Conservation (phyloP, 2,329 filamentous ascomycete genomes). For the Phoma sp. region DNA sequence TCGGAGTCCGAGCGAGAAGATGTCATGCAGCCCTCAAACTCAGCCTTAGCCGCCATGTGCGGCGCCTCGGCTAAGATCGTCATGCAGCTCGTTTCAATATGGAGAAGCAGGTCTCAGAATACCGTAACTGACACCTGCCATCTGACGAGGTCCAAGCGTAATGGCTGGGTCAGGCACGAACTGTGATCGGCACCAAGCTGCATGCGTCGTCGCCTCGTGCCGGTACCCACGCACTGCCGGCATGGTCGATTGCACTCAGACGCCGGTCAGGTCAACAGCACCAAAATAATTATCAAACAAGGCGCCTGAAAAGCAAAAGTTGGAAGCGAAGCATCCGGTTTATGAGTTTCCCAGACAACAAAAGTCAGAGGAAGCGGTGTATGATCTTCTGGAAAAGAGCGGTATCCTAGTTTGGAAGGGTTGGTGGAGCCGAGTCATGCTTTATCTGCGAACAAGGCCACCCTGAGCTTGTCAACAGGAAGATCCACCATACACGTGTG, state of each 20-base stretch:
- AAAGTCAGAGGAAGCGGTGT: conserved; percentile 11
- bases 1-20: conserved; percentile 6
- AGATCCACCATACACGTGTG: conserved; percentile 14
- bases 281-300: not conserved
- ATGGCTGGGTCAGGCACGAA: conserved; percentile 14
- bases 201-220: conserved; percentile 2
- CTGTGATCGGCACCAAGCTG: conserved; percentile 7
- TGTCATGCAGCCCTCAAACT: conserved; percentile 10
- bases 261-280: conserved; percentile 7
- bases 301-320: conserved; percentile 1
- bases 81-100: conserved; percentile 9
- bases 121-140: conserved; percentile 8
- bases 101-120: conserved; percentile 5
- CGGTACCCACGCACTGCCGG: not conserved
- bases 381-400: conserved; percentile 14
- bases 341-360: conserved; percentile 15
- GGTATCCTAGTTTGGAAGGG: conserved; percentile 16
- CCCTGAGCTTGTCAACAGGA: not conserved
- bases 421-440: conserved; percentile 3
- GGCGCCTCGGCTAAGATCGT: conserved; percentile 3
- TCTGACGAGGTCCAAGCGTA: conserved; percentile 1
- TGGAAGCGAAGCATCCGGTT: not conserved
- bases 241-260: not conserved
- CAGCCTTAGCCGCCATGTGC: conserved; percentile 15
- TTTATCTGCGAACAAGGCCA: conserved; percentile 1